Evolutionary conservation across 2,329 filamentous ascomycete genomes (phyloP), one percentile per base, ranked within the genome.

Genomic region (Geosmithia morbida): DNA sequence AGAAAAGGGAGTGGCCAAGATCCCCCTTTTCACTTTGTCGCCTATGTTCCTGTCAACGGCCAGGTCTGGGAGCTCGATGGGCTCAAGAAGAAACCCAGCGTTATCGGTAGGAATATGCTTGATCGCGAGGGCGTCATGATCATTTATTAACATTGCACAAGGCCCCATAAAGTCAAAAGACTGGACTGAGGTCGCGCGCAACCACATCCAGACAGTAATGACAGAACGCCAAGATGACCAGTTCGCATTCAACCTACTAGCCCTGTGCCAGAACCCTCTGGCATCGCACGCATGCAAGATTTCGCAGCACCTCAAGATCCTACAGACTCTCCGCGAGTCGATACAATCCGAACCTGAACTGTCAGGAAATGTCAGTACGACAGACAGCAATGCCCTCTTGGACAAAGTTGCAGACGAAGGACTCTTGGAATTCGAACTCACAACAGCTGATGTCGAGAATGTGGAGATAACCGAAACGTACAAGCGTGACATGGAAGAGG

Each of bases 21-120:
- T n/a, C 72, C 75, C 13, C 81, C 77, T 0, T 92, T 83, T 58
- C 90, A 97, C 59, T 97, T 92, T 61, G 83, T 94, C 52, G 89
- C 88, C 7, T 95, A 90, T 58, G 80, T 96, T 29, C 86, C 87
- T 2, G 75, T 80, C 14, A 71, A 75, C n/a, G 81, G 77, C 2
- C 69, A 77, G 48, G 75, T 95, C 14, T 96, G 87, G 87, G 86
- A 89, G 60, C 77, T 97, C 5, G 90, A 97, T 61, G 90, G 90
- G 4, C 68, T 96, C 19, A 80, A 89, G 59, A 69, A 69, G 41
- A 77, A 81, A 52, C 90, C 87, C 2, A 73, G 52, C 37, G 59
- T 56, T 33, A 50, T 66, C 26, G 63, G 64, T 63, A 53, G 48
- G 54, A 44, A 7, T 33, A 41, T 10, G 14, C 14, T 14, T 26